Evolutionary conservation across 2,329 filamentous ascomycete genomes (phyloP).

Genomic region (Epichloe aotearoae): DNA sequence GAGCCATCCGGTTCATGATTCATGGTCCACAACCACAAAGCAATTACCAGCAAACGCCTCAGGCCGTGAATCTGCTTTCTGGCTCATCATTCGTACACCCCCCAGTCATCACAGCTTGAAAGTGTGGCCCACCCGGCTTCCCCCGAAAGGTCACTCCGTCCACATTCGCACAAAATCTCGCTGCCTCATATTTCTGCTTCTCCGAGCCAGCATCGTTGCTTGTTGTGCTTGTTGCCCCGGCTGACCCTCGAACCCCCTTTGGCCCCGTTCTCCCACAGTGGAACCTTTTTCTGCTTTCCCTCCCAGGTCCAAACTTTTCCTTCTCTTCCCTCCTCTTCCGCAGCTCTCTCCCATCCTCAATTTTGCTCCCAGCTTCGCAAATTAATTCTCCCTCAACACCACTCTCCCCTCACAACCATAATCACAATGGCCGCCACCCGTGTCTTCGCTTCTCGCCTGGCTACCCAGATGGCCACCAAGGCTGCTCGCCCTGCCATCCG

Average conservation of each 20-base stretch:
- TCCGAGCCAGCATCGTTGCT: conserved; percentile 11
- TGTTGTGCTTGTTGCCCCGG: conserved; percentile 19
- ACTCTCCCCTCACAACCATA: conserved; percentile 32
- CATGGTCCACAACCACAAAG: conserved; percentile 6
- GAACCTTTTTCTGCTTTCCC: conserved; percentile 21
- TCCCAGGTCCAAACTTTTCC: conserved; percentile 24
- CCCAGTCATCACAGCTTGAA: conserved; percentile 13
- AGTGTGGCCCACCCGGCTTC: conserved; percentile 22
- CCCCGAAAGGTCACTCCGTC: conserved; percentile 17
- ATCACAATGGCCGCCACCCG: conserved; percentile 71
- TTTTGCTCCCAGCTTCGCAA: conserved; percentile 20
- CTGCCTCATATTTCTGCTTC: conserved; percentile 11
- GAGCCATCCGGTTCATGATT: conserved; percentile 2
- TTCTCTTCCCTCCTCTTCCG: conserved; percentile 27
- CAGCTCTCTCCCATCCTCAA: conserved; percentile 20
- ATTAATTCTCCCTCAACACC: conserved; percentile 15
- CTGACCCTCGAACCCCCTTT: conserved; percentile 21
- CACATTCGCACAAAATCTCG: conserved; percentile 22
- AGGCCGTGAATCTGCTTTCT: conserved; percentile 15
- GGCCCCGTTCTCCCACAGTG: conserved; percentile 18
- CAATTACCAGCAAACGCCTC: conserved; percentile 13
- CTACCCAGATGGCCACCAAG: conserved; percentile 64
- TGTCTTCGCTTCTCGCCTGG: conserved; percentile 66
- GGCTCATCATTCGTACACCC: conserved; percentile 6
- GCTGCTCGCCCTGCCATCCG: conserved; percentile 65